Percentiles rank a stretch among this genome's conserved stretches.
Evolutionary conservation across 805 yeast genomes (phyloP).

Genomic region (Wickerhamomyces sydowiorum): DNA sequence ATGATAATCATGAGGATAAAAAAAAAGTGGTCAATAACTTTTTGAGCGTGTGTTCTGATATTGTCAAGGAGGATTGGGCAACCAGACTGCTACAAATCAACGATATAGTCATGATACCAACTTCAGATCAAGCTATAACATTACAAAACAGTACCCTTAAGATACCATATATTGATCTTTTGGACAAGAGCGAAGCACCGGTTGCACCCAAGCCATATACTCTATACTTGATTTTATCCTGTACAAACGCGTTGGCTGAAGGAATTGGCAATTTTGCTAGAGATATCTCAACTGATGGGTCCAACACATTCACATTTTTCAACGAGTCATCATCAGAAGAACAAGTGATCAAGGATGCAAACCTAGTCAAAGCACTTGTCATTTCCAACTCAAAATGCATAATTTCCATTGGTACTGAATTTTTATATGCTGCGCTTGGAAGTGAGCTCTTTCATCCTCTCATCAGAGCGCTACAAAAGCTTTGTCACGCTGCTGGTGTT

Average conservation of each 20-base stretch:
- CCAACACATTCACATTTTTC: slow-evolving; percentile 10
- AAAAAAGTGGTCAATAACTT: slow-evolving; percentile 58
- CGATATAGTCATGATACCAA: slow-evolving; percentile 23
- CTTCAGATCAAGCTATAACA: slow-evolving; percentile 30
- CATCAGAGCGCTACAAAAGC: slow-evolving; percentile 70
- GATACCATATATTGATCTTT: slow-evolving; percentile 59
- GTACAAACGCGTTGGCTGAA: slow-evolving; percentile 54
- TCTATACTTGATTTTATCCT: slow-evolving; percentile 48
- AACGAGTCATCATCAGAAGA: slow-evolving; percentile 8
- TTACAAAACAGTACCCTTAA: slow-evolving; percentile 39
- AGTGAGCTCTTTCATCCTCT: slow-evolving; percentile 60
- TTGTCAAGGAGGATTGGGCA: slow-evolving; percentile 27
- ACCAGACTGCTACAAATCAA: slow-evolving; percentile 28
- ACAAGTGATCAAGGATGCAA: slow-evolving; percentile 6
- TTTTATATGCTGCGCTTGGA: slow-evolving; percentile 64
- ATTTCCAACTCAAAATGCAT: slow-evolving; percentile 33
- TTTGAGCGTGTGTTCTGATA: slow-evolving; percentile 34
- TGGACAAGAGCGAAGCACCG: slow-evolving; percentile 82
- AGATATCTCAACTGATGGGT: slow-evolving; percentile 27
- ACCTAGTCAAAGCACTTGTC: slow-evolving; percentile 23
- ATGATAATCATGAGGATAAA: slow-evolving; percentile 52
- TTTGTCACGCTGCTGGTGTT: slow-evolving; percentile 79
- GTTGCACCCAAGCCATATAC: slow-evolving; percentile 56
- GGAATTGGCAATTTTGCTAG: slow-evolving; percentile 55
- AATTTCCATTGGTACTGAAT: slow-evolving; percentile 40